Evolutionary conservation across 257 asterid genomes (phyloP), one percentile per base, ranked within the genome.

Genomic region (Gentiana macrophylla): DNA sequence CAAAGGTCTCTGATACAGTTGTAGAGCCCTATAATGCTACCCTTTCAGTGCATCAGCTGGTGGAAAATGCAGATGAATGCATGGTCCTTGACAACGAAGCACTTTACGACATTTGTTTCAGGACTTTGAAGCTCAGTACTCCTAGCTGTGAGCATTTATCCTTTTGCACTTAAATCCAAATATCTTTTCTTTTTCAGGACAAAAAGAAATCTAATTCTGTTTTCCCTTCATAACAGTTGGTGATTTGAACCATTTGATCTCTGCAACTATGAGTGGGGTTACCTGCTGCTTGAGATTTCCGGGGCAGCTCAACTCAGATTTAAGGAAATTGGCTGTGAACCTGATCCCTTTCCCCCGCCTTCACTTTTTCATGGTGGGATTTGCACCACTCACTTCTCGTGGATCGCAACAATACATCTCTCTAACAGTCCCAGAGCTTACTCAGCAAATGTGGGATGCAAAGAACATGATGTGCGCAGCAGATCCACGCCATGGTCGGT

Each of bases 401-500:
- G 95, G 95, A 4, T 86, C 94, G 13, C 94, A 86, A 78, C 84
- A 83, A 50, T 83, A 83, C 77, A 80, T 86, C 61, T 83, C 95
- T 32, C 86, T 86, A 63, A 83, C 95, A 0, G 94, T 86, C 57
- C 95, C 95, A 0, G 95, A 86, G 72, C 82, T 86, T 8, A 83
- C 95, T 0, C 95, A 86, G 55, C 90, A 86, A 73, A 83, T 86
- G 95, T 86, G 95, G 94, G 95, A 86, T 54, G 55, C 95, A 2
- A 86, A 86, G 83, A 86, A 86, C 85, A 86, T 86, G 95, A 86
- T 86, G 95, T 86, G 95, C 6, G 95, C 95, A 2, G 95, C 95
- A 53, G 95, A 86, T 60, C 95, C 95, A 2, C 87, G 95, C 57
- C 95, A 86, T 8, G 94, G 94, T 9, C 89, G 94, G 53, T 86